Base-by-base conservation (phyloP, 805 yeast genomes). In the Grigorovia humatica region DNA sequence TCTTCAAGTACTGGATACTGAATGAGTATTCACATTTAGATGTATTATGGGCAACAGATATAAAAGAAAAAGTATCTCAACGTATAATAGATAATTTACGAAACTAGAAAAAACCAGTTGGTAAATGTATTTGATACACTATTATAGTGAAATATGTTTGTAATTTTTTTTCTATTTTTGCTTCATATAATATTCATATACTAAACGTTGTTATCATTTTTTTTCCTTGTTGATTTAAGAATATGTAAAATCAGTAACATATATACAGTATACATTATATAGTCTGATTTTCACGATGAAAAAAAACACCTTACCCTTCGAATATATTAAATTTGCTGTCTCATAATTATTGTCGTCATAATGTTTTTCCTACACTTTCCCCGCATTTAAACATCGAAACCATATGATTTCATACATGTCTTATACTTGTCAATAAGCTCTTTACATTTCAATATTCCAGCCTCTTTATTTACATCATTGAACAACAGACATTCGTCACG, bases 31-130 rank as follows among this genome's bases (percentile, higher is more conserved):
- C 90, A 19, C 99, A 91, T 67, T 70, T 91, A 42, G 99, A 91
- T 67, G 95, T 89, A 0, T 71, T 90, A n/a, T 91, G 99, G 99
- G 91, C 97, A 0, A 80, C 78, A 58, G 89, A 87, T 62, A 81
- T 81, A 1, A 73, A 78, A 18, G 80, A 79, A 2, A 75, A 72
- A 45, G 77, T 91, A 15, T 96, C 93, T 0, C 66, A 65, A 48
- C 73, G 72, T n/a, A 57, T 78, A 40, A 51, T 72, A 4, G 57
- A 62, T 6, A 74, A 72, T 51, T 53, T 76, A 48, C 55, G 43
- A 44, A 43, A 41, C 38, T 40, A 17, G 41, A 8, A 12, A 9
- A 4, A 32, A 32, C 3, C 4, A 8, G 6, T 4, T 23, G 6
- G 27, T 23, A 23, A 23, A 3, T 6, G 27, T 6, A 23, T 23